phyloP scores from a whole-genome alignment of 345 rosid species.

The Populus alba region DNA sequence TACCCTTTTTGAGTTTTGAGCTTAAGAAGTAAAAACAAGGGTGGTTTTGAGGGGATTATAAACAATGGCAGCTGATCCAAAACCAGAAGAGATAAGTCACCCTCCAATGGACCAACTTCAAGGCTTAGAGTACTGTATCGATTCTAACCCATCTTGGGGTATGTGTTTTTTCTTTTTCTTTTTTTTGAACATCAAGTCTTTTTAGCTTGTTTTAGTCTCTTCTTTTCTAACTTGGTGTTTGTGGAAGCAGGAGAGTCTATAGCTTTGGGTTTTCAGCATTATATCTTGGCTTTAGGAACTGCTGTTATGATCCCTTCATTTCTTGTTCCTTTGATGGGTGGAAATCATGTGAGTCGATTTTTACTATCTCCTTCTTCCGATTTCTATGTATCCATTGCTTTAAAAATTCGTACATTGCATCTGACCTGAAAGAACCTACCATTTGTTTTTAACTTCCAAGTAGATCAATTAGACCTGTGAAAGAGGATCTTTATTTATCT shows the following conservation, averaged over 20 bases:
- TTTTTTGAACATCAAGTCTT: neutral
- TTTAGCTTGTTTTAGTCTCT: neutral
- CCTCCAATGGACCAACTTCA: constrained; percentile 99
- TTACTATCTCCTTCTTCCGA: neutral
- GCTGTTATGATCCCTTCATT: constrained; percentile 99
- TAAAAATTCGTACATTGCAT: neutral
- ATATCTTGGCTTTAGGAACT: constrained; percentile 89
- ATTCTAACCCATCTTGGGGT: constrained; percentile 99
- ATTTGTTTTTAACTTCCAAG: neutral
- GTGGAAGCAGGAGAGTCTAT: constrained; percentile 75
- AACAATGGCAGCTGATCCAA: constrained; percentile 66
- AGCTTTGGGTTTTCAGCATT: constrained; percentile 93
- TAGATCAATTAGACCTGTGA: neutral
- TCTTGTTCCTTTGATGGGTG: constrained; percentile 98
- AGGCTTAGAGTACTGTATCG: constrained; percentile 96
- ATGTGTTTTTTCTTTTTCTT: neutral
- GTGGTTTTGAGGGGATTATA: neutral
- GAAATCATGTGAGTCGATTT: constrained; percentile 61
- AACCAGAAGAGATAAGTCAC: constrained; percentile 84
- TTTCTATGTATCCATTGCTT: neutral
- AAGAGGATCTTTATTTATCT: neutral
- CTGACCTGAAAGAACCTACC: neutral
- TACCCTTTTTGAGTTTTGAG: constrained; percentile 23
- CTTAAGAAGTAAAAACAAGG: neutral
- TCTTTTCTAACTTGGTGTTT: constrained; percentile 10